phyloP scores from a whole-genome alignment of 352 stramenopile species.

The Peronospora belbahrii region DNA sequence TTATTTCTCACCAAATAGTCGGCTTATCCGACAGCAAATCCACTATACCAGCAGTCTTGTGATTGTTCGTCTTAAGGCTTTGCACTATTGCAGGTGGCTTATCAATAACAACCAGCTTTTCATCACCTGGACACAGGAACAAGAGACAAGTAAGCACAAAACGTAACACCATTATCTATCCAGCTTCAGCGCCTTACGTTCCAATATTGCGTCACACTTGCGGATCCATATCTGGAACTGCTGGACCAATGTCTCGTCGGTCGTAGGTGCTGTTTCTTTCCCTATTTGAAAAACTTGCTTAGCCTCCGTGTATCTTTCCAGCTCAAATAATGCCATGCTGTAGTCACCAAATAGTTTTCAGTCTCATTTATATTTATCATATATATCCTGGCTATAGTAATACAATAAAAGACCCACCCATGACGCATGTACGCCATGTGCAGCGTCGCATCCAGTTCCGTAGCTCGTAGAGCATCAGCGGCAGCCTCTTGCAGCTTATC shows the following conservation, averaged over 20 bases:
- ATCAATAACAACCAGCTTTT: conserved; percentile 23
- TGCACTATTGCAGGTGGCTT: conserved; percentile 7
- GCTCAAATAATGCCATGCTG: conserved; percentile 73
- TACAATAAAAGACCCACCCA: conserved; percentile 35
- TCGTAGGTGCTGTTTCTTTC: conserved; percentile 25
- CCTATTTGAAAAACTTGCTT: conserved; percentile 55
- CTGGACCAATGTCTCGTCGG: conserved; percentile 33
- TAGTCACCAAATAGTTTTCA: conserved; percentile 1
- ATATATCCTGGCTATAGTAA: neutral
- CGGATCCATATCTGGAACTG: conserved; percentile 81
- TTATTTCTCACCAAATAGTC: conserved; percentile 25
- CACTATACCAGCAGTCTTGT: conserved; percentile 15
- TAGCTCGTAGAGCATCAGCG: conserved; percentile 40
- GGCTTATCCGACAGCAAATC: conserved; percentile 10
- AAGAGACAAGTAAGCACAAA: conserved; percentile 1
- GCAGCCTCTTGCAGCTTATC: conserved; percentile 47
- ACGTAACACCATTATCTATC: neutral
- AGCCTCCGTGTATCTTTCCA: conserved; percentile 61
- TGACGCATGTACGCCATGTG: conserved; percentile 62
- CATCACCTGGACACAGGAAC: conserved; percentile 12
- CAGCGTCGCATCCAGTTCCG: conserved; percentile 42
- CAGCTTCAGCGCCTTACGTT: conserved; percentile 31
- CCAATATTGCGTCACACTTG: conserved; percentile 80
- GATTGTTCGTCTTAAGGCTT: conserved; percentile 7
- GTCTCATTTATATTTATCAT: neutral